Conservation (phyloP, 2,329 filamentous ascomycete species). For the Botrytis hyacinthi region DNA sequence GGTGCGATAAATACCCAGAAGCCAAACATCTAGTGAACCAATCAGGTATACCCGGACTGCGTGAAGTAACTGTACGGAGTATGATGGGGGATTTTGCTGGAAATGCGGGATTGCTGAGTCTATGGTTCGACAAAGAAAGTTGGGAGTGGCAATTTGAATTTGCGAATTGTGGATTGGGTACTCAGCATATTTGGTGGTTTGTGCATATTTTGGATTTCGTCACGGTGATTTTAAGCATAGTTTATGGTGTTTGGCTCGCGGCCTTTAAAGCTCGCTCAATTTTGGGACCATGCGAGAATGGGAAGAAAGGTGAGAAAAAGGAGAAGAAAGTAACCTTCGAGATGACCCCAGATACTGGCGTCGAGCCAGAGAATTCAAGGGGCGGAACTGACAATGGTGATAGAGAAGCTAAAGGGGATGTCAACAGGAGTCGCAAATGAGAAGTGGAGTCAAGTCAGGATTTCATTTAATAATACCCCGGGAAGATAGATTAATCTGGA, state of each 20-base stretch:
- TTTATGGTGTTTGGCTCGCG: constrained; percentile 19
- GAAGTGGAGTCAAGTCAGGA: background rate
- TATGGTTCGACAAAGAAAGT: constrained; percentile 76
- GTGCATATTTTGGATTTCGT: constrained; percentile 68
- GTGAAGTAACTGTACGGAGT: constrained; percentile 90
- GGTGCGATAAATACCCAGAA: constrained; percentile 49
- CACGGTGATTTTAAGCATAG: constrained; percentile 29
- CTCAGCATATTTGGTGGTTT: constrained; percentile 92
- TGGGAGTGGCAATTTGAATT: constrained; percentile 85
- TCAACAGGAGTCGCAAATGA: background rate
- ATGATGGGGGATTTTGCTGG: constrained; percentile 99
- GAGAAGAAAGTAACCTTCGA: constrained; percentile 15
- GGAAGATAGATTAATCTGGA: background rate
- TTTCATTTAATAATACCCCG: background rate
- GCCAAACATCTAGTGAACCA: constrained; percentile 44
- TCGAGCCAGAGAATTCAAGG: background rate
- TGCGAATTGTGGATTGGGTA: constrained; percentile 71
- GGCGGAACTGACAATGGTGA: background rate
- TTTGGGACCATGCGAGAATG: background rate
- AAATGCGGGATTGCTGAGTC: constrained; percentile 81
- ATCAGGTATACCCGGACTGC: constrained; percentile 58
- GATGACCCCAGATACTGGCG: background rate
- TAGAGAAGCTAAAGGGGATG: background rate
- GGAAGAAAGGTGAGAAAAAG: background rate
- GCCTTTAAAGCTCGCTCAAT: background rate